These are phyloP conservation scores for Thalia dealbata DNA, from an alignment of 176 grass and related monocot species.

Conservation along the genomic window DNA sequence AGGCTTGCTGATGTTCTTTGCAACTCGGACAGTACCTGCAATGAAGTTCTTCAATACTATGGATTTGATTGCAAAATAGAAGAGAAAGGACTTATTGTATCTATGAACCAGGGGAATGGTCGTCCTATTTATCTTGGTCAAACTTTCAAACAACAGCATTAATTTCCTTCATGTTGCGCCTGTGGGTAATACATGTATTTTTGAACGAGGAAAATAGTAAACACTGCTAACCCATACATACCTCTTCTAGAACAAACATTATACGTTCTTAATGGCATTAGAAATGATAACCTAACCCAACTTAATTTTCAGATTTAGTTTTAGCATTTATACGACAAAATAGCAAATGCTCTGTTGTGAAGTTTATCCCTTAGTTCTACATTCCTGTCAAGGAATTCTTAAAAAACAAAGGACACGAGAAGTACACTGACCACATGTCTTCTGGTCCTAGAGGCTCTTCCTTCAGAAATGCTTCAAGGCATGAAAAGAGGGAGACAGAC, in stretches of 20 bases:
- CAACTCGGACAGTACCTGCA: conserved; percentile 16
- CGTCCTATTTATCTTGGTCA: not conserved
- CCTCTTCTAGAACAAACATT: not conserved
- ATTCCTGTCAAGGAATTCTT: not conserved
- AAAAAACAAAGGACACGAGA: not conserved
- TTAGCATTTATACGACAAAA: not conserved
- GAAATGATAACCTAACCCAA: not conserved
- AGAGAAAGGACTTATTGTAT: not conserved
- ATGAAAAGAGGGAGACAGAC: conserved; percentile 68
- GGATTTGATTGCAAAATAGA: not conserved
- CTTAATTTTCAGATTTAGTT: not conserved
- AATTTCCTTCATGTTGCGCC: too few relatives aligned
- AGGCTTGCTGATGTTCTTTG: conserved; percentile 13
- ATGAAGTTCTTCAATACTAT: not conserved
- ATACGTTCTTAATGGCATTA: not conserved
- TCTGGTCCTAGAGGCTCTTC: conserved; percentile 84
- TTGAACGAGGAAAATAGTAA: not conserved
- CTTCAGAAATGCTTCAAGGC: conserved; percentile 86
- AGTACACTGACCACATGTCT: conserved; percentile 73
- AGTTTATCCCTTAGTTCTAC: not conserved
- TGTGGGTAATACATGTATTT: not conserved
- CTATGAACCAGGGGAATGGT: not conserved
- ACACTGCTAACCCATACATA: not conserved
- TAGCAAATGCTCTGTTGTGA: not conserved
- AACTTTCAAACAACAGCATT: too few relatives aligned